phyloP scores from a whole-genome alignment of 495 filamentous ascomycete species.

The Neurospora sp. region DNA sequence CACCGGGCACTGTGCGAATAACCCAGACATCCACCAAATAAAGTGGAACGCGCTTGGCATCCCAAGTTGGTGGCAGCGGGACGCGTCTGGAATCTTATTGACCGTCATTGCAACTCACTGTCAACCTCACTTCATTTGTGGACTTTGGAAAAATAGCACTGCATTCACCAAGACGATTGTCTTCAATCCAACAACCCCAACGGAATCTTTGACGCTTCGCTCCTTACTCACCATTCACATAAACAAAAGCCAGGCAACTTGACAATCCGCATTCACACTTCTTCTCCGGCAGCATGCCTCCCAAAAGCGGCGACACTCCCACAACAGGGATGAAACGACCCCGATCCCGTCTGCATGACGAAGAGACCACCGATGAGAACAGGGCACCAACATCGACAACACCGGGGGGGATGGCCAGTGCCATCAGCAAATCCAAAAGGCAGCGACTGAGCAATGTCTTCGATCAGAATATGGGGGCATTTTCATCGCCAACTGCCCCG shows the following conservation, averaged over 20 bases:
- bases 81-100: background rate
- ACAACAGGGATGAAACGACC: background rate
- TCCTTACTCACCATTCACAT: background rate
- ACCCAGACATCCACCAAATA: background rate
- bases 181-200: background rate
- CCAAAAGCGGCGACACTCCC: background rate
- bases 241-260: background rate
- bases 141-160: background rate
- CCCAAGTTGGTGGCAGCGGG: background rate
- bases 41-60: background rate
- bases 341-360: background rate
- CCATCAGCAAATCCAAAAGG: background rate
- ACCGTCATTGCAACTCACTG: background rate
- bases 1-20: background rate
- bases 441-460: background rate
- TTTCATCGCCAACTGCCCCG: background rate
- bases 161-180: background rate
- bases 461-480: background rate
- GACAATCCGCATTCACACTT: background rate
- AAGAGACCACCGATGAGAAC: background rate
- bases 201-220: background rate
- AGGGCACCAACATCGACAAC: background rate
- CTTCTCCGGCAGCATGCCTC: background rate
- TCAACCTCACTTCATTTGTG: background rate
- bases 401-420: background rate